A percentile compares a stretch with the other conserved stretches of the same genome.
Conservation (phyloP, 192 early-diverging fungal genomes). For the Lobosporangium transversale region DNA sequence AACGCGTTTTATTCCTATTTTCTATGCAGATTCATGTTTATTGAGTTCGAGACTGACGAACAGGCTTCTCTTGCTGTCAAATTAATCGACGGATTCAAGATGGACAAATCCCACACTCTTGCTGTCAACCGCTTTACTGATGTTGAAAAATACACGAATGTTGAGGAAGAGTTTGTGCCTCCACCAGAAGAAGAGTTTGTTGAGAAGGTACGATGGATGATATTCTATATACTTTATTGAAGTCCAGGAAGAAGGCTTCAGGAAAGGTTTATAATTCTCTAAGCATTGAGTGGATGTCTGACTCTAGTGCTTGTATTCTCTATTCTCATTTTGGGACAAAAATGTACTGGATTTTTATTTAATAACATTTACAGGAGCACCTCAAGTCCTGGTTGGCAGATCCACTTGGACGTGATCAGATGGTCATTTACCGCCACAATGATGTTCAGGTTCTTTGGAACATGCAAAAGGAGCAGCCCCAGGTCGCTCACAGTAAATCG, state of each 20-base stretch:
- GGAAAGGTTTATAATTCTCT: no score
- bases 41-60: constrained; percentile 91
- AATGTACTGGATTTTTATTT: no score
- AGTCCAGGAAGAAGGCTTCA: no score
- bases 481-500: constrained; percentile 72
- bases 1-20: neutral
- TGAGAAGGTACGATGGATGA: constrained; percentile 58
- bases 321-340: no score
- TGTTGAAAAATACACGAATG: constrained; percentile 81
- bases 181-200: constrained; percentile 76
- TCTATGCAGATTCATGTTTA: constrained; percentile 81
- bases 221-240: neutral
- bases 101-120: constrained; percentile 86
- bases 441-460: constrained; percentile 92
- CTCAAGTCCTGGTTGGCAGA: constrained; percentile 91
- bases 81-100: constrained; percentile 75
- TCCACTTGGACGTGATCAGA: constrained; percentile 88
- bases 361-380: constrained; percentile 80
- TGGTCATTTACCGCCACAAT: constrained; percentile 85
- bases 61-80: constrained; percentile 83
- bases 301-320: no score
- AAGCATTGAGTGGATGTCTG: no score
- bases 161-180: constrained; percentile 80
- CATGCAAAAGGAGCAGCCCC: constrained; percentile 85
- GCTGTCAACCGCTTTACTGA: constrained; percentile 92